Evolutionary conservation across 805 yeast species (phyloP), one percentile per base, ranked within the genome.

Genomic region (Yamadazyma sp.): DNA sequence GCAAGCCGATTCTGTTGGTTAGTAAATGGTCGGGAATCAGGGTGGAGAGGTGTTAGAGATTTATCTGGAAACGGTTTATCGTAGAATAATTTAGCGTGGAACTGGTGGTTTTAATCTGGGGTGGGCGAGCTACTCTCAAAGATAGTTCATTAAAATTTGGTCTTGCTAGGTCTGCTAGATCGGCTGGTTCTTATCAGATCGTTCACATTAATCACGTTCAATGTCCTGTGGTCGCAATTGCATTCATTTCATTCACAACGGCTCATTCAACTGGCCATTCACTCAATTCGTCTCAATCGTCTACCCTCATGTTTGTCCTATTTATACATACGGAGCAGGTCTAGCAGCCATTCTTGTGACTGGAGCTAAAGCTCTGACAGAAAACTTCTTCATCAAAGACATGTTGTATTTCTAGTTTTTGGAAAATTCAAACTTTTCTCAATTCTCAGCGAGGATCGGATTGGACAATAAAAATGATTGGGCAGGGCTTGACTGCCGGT

Each of bases 1-100:
- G 84, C 50, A 78, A 60, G 48, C 84, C 85, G 57, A 76, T 64
- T 60, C 75, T 71, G 51, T 48, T 32, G n/a, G 68, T 62, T 62
- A 63, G 70, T 65, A 64, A 7, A 11, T 9, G 25, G n/a, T 11
- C n/a, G 33, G 24, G 20, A 12, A 22, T 4, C 12, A 12, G 25
- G 12, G 10, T 11, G 4, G 25, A 6, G 12, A 11, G 10, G 25
- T 11, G 12, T 22, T 22, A 22, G 10, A 11, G 25, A 22, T 22
- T 22, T 4, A 6, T 11, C 12, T 22, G 25, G n/a, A n/a, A n/a
- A n/a, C n/a, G n/a, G n/a, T n/a, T n/a, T n/a, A n/a, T n/a, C n/a
- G n/a, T n/a, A n/a, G n/a, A n/a, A n/a, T n/a, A n/a, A 22, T 22
- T 22, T 11, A 12, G 12, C 12, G 25, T 22, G 25, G 4, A 22